Base-by-base conservation (phyloP, 2,329 filamentous ascomycete species). In the Neophaeococcomyces aloes region DNA sequence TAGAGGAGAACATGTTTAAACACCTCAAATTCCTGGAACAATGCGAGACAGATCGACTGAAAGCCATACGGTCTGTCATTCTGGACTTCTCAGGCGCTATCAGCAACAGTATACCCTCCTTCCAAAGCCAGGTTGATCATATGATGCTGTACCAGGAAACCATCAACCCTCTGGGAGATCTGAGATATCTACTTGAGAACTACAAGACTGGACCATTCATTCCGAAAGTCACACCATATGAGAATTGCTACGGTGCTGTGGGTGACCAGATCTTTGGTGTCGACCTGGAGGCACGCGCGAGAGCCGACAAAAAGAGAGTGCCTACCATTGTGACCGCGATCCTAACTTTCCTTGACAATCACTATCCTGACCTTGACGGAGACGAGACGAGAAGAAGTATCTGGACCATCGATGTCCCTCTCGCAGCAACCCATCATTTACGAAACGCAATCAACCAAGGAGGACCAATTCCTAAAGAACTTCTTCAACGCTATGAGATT, bases 121-220 rank as follows among this genome's bases (percentile, higher is more conserved):
- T 98, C 49, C 91, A 96, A 65, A 89, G 89, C 47, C 87, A 88
- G 0, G 87, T 98, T 18, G 91, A 98, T 67, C 87, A 93, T 61
- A 95, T 98, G 88, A 87, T 98, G 80, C 74, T 98, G 36, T 98
- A 93, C 67, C 91, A 98, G 63, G 91, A 98, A 70, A 96, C 91
- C 0, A 85, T 98, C n/a, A 91, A 96, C 63, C 91, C 91, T 4
- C 62, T 80, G 37, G 84, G 86, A 30, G 91, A 98, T 63, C 69
- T 98, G 54, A 78, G 91, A 51, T 98, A 96, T 62, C 75, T 98
- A 48, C 73, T 98, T 35, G 91, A 98, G 67, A 98, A 89, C 61
- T 98, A 98, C 66, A 82, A 88, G 50, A 98, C 91, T 5, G 91
- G 91, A 50, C 85, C 81, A 53, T 98, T 94, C 61, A 78, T 86